phyloP scores from a whole-genome alignment of 306 rosid genomes.

The Ammopiptanthus mongolicus region DNA sequence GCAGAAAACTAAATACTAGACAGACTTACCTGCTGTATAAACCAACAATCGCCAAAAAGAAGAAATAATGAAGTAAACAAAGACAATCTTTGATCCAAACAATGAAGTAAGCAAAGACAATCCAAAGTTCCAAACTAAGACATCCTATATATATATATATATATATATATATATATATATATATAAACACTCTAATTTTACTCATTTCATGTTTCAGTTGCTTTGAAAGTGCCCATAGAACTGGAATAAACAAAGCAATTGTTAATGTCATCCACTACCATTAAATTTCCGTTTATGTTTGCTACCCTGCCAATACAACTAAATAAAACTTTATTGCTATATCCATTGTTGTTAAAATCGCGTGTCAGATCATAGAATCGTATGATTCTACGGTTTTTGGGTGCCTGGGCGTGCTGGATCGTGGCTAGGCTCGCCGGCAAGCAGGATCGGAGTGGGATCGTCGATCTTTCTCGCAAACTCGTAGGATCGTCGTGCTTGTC shows the following conservation, averaged over 20 bases:
- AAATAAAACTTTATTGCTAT: neutral
- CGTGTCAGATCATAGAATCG: too few species aligned
- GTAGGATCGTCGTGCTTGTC: too few species aligned
- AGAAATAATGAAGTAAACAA: neutral
- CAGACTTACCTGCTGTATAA: neutral
- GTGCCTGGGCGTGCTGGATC: too few species aligned
- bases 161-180: too few species aligned
- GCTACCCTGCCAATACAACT: neutral
- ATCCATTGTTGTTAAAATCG: too few species aligned
- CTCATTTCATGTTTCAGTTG: neutral
- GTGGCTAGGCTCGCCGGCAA: too few species aligned
- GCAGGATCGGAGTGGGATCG: too few species aligned
- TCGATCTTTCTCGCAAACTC: too few species aligned
- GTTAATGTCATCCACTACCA: neutral
- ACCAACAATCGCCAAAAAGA: neutral
- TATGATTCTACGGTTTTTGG: too few species aligned
- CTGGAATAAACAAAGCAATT: neutral
- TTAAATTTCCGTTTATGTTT: neutral
- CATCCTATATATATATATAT: neutral
- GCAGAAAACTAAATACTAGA: neutral
- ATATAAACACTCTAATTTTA: neutral
- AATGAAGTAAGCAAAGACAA: neutral
- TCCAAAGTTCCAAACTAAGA: neutral
- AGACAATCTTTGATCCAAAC: neutral
- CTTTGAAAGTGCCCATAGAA: neutral